Evolutionary conservation across 495 filamentous ascomycete genomes (phyloP), one percentile per base, ranked within the genome.

Genomic region (Ascodesmis nigricans): DNA sequence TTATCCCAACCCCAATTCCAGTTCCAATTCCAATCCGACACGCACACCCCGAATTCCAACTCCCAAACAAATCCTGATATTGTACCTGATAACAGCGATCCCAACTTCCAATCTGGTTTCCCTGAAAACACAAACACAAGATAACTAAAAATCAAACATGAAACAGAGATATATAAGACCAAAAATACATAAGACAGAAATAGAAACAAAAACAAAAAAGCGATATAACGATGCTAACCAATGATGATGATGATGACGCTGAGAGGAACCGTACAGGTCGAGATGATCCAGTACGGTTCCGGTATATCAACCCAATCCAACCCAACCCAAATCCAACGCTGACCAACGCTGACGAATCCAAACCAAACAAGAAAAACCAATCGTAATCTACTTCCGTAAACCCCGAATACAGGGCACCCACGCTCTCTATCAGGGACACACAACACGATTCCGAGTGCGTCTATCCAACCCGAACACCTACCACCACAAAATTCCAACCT

Each of bases 291-390:
- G 6, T 15, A 20, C 20, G 17, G 7, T 25, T 18, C 36, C 14
- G 5, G 20, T 19, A 37, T 38, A 38, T 26, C 37, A 27, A 40
- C 26, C 23, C n/a, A n/a, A 26, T 21, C 18, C 23, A 16, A 39
- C 33, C 17, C 32, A 22, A 26, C 32, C 16, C 10, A 5, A 33
- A 23, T 40, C 17, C 37, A 13, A 16, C 19, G 13, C 32, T 13
- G 26, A 39, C 10, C 20, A 10, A 10, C 20, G 18, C 11, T 17
- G 13, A 15, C 18, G 17, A 3, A 21, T 10, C 23, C 5, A 20
- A 21, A 31, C n/a, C 1, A 7, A 14, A 6, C 4, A 8, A 31
- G 20, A 14, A 16, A 8, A 16, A 14, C 10, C 10, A 17, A 31
- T 6, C 13, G 15, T 13, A 30, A 10, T n/a, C 21, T 31, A 20